A percentile compares a stretch with the other conserved stretches of the same genome.
Conservation (phyloP, 1,284 basidiomycete species). For the Sanghuangporus sanghuang region DNA sequence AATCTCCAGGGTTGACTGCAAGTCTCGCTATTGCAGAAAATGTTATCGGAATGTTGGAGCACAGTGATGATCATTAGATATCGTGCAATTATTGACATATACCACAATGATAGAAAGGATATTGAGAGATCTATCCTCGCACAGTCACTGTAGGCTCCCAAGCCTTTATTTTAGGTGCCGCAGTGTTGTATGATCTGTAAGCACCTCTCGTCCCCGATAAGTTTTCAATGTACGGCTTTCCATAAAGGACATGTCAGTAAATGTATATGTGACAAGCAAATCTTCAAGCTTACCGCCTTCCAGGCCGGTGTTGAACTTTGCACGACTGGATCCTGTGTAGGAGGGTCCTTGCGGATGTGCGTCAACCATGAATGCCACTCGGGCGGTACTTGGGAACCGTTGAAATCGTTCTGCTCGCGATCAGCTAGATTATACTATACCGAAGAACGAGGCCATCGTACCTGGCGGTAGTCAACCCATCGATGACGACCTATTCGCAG, state of each 20-base stretch:
- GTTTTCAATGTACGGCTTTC: conserved; percentile 77
- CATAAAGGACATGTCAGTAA: neutral
- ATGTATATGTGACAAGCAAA: neutral
- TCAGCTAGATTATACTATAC: neutral
- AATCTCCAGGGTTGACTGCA: conserved; percentile 74
- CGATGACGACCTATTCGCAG: conserved; percentile 71
- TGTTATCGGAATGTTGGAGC: conserved; percentile 52
- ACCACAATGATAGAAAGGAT: neutral
- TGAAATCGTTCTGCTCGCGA: conserved; percentile 64
- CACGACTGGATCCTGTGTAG: conserved; percentile 69
- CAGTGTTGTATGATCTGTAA: conserved; percentile 86
- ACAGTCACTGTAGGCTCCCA: conserved; percentile 77
- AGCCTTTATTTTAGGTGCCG: conserved; percentile 69
- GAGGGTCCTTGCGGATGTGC: conserved; percentile 84
- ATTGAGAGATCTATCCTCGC: conserved; percentile 30
- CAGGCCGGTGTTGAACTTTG: conserved; percentile 68
- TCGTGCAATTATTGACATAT: neutral
- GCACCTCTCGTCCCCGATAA: conserved; percentile 88
- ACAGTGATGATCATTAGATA: neutral
- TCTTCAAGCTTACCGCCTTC: conserved; percentile 65
- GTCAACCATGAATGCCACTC: conserved; percentile 95
- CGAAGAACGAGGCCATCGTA: conserved; percentile 27
- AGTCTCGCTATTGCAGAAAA: conserved; percentile 71
- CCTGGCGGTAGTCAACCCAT: conserved; percentile 90
- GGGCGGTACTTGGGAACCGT: conserved; percentile 85